phyloP scores from a whole-genome alignment of 2,329 filamentous ascomycete genomes.

The Hypoxylon sp. region DNA sequence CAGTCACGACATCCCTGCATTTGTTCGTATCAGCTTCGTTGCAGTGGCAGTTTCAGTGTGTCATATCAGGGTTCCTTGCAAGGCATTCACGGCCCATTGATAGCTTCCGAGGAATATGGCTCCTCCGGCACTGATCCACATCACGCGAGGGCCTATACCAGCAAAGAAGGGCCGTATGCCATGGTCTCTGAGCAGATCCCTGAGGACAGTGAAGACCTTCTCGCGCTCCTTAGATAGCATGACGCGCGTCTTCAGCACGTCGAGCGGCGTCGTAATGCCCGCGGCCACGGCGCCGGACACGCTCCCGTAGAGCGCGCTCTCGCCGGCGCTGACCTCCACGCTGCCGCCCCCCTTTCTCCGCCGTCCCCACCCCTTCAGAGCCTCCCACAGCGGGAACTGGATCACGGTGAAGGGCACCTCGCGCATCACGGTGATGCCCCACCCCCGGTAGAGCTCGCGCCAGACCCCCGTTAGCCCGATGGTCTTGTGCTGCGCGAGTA shows the following conservation, averaged over 20 bases:
- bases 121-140: constrained; percentile 95
- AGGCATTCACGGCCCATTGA: constrained; percentile 84
- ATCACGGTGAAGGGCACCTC: constrained; percentile 98
- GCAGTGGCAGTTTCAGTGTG: constrained; percentile 1
- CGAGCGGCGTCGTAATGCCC: constrained; percentile 88
- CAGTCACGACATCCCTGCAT: constrained; percentile 4
- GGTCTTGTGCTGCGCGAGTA: constrained; percentile 65
- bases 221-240: constrained; percentile 85
- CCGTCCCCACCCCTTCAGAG: constrained; percentile 80
- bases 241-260: constrained; percentile 96
- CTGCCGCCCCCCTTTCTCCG: constrained; percentile 52
- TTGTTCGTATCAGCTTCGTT: constrained; percentile 10
- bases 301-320: constrained; percentile 88
- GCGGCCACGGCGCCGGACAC: constrained; percentile 87
- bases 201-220: constrained; percentile 70
- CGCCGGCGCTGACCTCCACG: constrained; percentile 72
- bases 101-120: constrained; percentile 96
- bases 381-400: constrained; percentile 98
- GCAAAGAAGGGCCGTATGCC: constrained; percentile 79
- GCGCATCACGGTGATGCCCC: constrained; percentile 90
- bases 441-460: constrained; percentile 90
- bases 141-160: constrained; percentile 82
- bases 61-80: constrained; percentile 60
- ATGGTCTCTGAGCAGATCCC: constrained; percentile 72
- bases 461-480: constrained; percentile 71